Evolutionary conservation across 495 filamentous ascomycete species (phyloP).

Genomic region (Hyaloscypha bicolor): DNA sequence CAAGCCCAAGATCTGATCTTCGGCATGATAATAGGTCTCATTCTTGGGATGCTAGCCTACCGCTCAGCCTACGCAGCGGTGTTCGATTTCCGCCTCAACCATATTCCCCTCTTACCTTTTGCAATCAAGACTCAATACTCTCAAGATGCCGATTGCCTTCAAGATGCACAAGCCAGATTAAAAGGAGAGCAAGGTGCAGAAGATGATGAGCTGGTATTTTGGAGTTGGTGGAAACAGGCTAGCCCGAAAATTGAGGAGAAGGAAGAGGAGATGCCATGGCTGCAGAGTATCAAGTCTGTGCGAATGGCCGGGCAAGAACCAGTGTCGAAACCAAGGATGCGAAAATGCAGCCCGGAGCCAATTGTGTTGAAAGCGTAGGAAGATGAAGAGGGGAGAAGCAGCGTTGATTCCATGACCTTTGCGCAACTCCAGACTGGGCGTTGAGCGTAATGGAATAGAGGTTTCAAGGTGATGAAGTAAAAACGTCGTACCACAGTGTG

Average conservation of each 20-base stretch:
- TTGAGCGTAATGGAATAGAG: background rate
- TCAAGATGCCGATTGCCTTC: background rate
- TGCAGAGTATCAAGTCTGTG: background rate
- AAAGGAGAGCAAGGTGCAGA: background rate
- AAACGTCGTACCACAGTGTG: background rate
- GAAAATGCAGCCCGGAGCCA: background rate
- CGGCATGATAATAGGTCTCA: constrained; percentile 16
- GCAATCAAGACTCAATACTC: background rate
- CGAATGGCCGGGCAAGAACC: background rate
- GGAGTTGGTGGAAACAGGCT: background rate
- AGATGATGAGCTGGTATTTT: background rate
- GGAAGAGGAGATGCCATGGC: background rate
- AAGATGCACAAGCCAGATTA: no score
- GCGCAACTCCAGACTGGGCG: no score
- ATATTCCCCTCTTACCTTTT: constrained; percentile 17
- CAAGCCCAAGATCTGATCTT: constrained; percentile 12
- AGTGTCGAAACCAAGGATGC: background rate
- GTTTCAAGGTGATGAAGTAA: background rate
- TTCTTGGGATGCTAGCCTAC: constrained; percentile 13
- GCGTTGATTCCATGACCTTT: no score
- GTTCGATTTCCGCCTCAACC: constrained; percentile 20
- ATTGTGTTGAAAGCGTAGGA: background rate
- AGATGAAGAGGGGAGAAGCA: background rate
- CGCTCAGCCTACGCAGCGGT: constrained; percentile 19
- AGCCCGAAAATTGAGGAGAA: background rate